Evolutionary conservation across 106 monocot species (phyloP).

Genomic region (Apostasia ramifera): DNA sequence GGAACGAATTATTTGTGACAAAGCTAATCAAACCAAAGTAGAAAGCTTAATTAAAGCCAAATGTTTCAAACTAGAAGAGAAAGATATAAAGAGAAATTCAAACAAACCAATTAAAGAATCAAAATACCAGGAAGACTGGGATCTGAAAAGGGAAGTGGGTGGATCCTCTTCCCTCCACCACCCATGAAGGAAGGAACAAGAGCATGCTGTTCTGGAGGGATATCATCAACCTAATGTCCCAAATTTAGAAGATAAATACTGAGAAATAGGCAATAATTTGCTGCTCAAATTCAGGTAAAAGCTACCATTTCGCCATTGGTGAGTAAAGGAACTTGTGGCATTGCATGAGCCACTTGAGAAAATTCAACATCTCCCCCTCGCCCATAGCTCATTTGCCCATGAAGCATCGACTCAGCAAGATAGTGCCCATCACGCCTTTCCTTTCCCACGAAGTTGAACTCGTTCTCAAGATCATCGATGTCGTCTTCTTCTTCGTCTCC

Average conservation of each 20-base stretch:
- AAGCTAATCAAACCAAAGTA: neutral
- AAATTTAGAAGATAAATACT: neutral
- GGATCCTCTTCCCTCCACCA: conserved; percentile 93
- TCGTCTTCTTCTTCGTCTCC: conserved; percentile 96
- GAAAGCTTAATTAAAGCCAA: neutral
- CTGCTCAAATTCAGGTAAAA: neutral
- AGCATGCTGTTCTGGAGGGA: conserved; percentile 93
- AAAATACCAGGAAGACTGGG: conserved; percentile 56
- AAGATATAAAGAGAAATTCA: neutral
- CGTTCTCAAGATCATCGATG: conserved; percentile 89
- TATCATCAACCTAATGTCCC: conserved; percentile 71
- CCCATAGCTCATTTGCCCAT: conserved; percentile 93
- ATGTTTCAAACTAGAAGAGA: neutral
- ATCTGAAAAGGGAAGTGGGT: conserved; percentile 85
- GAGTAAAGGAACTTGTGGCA: conserved; percentile 69
- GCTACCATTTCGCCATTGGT: conserved; percentile 95
- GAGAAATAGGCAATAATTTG: neutral
- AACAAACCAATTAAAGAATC: neutral
- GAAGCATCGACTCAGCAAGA: conserved; percentile 66
- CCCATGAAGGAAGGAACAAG: conserved; percentile 89
- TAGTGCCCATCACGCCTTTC: conserved; percentile 46
- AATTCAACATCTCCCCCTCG: conserved; percentile 51
- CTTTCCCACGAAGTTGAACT: conserved; percentile 54
- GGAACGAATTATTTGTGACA: neutral
- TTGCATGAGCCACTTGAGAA: conserved; percentile 41